Base-by-base conservation (phyloP, 192 early-diverging fungal genomes). In the Entomortierella parvispora region DNA sequence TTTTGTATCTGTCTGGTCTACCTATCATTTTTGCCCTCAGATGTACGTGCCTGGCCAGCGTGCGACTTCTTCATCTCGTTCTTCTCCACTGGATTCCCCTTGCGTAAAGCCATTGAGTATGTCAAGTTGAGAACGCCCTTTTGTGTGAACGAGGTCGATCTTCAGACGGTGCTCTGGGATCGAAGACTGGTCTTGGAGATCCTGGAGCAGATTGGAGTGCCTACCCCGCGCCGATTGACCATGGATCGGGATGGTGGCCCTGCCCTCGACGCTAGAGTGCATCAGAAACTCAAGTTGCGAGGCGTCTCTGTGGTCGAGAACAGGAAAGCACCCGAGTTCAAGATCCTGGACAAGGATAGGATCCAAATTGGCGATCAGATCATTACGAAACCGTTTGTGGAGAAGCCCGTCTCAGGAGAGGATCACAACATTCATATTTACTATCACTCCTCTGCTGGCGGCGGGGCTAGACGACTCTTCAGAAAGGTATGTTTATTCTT, bases 381-480 rank as follows among this genome's bases (percentile, higher is more conserved):
- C 31, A 85, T 99, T 18, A 80, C 74, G 68, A 99, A 99, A 78
- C 95, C 97, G 17, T 99, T 97, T 87, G 95, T 99, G 17, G 97
- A 99, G 71, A 99, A 99, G 70, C 97, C 97, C 11, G 91, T 94
- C n/a, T 90, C 91, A 31, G 92, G 96, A 25, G 97, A 99, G 80
- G 90, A 99, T 79, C 97, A 99, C 84, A 97, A 97, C 75, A 95
- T 99, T 56, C 89, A 93, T 84, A 96, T 99, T 55, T 97, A 99
- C 86, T 99, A 96, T 78, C 81, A 90, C 18, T 71, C 82, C 20
- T 84, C 84, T 51, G 84, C 88, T 55, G 97, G 97, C 44, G 96
- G 97, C 59, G 94, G 94, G 25, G 89, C 85, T 29, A 86, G 94
- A 40, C 81, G 85, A 37, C 82, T 94, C 66, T 94, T 94, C 70